A percentile compares a stretch with the other conserved stretches of the same genome.
phyloP scores from a whole-genome alignment of 1,284 basidiomycete species.

The Agaricales sp. region DNA sequence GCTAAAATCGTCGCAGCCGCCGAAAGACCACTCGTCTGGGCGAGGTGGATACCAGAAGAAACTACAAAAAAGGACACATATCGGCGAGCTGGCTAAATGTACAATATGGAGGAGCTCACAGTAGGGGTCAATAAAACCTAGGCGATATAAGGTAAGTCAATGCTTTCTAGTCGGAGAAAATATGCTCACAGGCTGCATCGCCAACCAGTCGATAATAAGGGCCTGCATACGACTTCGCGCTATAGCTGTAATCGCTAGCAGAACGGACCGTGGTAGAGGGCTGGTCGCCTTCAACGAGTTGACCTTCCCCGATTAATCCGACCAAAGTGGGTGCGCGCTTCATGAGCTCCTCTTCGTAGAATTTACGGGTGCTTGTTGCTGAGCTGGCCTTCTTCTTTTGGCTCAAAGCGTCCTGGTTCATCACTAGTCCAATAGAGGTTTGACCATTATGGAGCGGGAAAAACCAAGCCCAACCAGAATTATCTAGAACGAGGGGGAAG shows the following conservation, averaged over 20 bases:
- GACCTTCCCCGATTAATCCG: background rate
- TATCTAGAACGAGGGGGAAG: conserved; percentile 30
- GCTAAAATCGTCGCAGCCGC: conserved; percentile 47
- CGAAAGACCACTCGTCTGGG: conserved; percentile 43
- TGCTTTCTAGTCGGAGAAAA: conserved; percentile 33
- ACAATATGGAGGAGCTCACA: conserved; percentile 44
- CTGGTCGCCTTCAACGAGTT: background rate
- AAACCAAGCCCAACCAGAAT: conserved; percentile 56
- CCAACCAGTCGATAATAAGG: conserved; percentile 9
- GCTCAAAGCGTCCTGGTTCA: conserved; percentile 32
- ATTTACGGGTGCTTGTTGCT: background rate
- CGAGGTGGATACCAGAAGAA: conserved; percentile 53
- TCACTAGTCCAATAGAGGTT: conserved; percentile 47
- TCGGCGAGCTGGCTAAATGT: no score
- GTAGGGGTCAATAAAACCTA: conserved; percentile 58
- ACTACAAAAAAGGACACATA: background rate
- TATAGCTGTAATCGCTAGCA: conserved; percentile 47
- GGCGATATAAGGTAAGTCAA: conserved; percentile 54
- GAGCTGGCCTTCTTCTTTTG: conserved; percentile 16
- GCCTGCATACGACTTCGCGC: conserved; percentile 38
- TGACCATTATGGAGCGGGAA: conserved; percentile 48
- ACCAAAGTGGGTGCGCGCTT: background rate
- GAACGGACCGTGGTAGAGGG: background rate
- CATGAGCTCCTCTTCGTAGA: background rate
- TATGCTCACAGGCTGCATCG: background rate